Evolutionary conservation across 2,329 filamentous ascomycete species (phyloP).

Genomic region (Colletotrichum destructivum): DNA sequence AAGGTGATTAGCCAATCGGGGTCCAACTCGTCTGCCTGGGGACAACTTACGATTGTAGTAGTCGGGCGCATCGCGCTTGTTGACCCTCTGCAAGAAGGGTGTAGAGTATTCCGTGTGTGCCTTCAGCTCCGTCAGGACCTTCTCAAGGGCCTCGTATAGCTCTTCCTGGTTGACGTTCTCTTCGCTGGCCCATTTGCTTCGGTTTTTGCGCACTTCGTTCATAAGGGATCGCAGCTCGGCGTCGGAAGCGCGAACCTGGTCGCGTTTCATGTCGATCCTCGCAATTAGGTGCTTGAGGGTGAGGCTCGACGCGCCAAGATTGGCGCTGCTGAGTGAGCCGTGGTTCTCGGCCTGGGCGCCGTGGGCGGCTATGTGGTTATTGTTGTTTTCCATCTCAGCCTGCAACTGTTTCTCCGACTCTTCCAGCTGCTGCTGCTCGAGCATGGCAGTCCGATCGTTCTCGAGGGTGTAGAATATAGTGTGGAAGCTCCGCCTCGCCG

Average conservation of each 20-base stretch:
- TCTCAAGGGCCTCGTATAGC: slow-evolving; percentile 95
- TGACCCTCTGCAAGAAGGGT: slow-evolving; percentile 94
- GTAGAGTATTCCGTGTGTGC: slow-evolving; percentile 97
- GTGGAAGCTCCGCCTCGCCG: slow-evolving; percentile 90
- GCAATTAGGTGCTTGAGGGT: slow-evolving; percentile 98
- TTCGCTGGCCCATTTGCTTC: slow-evolving; percentile 99
- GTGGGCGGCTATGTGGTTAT: slow-evolving; percentile 64
- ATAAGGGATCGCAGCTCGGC: slow-evolving; percentile 92
- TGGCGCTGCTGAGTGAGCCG: slow-evolving; percentile 92
- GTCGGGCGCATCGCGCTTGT: slow-evolving; percentile 96
- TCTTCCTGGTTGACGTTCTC: slow-evolving; percentile 98
- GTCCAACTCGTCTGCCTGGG: slow-evolving; percentile 23
- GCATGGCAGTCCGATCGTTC: slow-evolving; percentile 95
- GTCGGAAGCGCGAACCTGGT: slow-evolving; percentile 91
- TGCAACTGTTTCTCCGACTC: slow-evolving; percentile 97
- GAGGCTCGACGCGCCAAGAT: slow-evolving; percentile 94
- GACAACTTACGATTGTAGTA: slow-evolving; percentile 85
- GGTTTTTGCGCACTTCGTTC: slow-evolving; percentile 97
- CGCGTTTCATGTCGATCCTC: slow-evolving; percentile 92
- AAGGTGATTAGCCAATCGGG: slow-evolving; percentile 44
- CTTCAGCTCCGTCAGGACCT: slow-evolving; percentile 96
- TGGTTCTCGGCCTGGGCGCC: slow-evolving; percentile 75
- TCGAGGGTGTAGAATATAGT: slow-evolving; percentile 96
- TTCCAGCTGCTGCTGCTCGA: slow-evolving; percentile 96
- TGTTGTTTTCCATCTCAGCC: slow-evolving; percentile 87